These are phyloP conservation scores for Populus hybrid DNA, from an alignment of 441 rosid genomes.

Conservation along the genomic window DNA sequence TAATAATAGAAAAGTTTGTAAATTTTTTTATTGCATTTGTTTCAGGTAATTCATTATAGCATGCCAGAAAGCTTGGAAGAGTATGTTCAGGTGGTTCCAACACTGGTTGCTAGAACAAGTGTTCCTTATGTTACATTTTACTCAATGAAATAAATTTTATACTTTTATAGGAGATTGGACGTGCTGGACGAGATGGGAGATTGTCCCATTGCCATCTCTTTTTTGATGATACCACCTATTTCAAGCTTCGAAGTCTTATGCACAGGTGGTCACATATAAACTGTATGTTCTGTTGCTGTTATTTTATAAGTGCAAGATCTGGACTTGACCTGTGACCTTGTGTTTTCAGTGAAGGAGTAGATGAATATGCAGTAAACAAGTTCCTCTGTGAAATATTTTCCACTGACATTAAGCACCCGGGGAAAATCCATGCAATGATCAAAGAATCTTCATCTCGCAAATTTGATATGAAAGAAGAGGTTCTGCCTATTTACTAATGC, in stretches of 20 bases:
- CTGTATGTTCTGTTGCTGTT: not conserved
- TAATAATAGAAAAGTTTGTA: not conserved
- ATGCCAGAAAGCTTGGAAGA: slow-evolving; percentile 98
- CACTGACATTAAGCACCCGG: slow-evolving; percentile 37
- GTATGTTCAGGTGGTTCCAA: slow-evolving; percentile 76
- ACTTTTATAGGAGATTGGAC: slow-evolving; percentile 72
- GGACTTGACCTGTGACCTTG: slow-evolving; percentile 19
- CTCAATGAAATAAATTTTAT: slow-evolving; percentile 17
- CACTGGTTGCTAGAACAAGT: slow-evolving; percentile 13
- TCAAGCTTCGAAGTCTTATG: slow-evolving; percentile 86
- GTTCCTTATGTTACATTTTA: slow-evolving; percentile 10
- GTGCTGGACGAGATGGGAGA: slow-evolving; percentile 96
- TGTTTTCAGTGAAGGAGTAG: slow-evolving; percentile 81
- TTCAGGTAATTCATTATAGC: slow-evolving; percentile 88
- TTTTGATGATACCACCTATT: slow-evolving; percentile 65
- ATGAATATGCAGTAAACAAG: slow-evolving; percentile 82
- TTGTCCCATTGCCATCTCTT: slow-evolving; percentile 84
- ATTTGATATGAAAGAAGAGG: slow-evolving; percentile 96
- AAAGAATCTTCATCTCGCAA: slow-evolving; percentile 75
- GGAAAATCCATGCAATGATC: slow-evolving; percentile 54
- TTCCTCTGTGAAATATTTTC: slow-evolving; percentile 71
- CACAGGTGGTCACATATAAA: slow-evolving; percentile 52
- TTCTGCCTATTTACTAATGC: slow-evolving; percentile 21
- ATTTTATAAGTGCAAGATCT: slow-evolving; percentile 17
- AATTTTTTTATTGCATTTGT: slow-evolving; percentile 12